Evolutionary conservation across 768 basidiomycete genomes (phyloP), one percentile per base, ranked within the genome.

Genomic region (Dacryopinax spathularia): DNA sequence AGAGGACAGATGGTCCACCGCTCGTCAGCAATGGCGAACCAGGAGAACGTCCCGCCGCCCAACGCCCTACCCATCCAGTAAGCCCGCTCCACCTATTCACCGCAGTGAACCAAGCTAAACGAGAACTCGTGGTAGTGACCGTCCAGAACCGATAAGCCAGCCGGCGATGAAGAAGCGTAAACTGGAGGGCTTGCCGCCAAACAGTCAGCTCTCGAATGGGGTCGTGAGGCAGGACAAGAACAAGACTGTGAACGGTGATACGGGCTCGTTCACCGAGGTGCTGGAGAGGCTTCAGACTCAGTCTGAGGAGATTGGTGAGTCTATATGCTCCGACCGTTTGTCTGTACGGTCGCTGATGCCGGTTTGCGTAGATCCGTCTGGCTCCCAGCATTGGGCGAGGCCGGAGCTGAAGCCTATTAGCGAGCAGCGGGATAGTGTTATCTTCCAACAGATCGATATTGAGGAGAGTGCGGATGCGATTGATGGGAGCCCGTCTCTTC

Each of bases 381-480:
- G 89, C 64, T 84, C 87, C 20, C 81, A 87, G 70, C 72, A 75
- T 37, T 93, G 91, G 91, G 73, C 80, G 2, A 80, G 91, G 43
- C 88, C 91, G 1, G 66, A 71, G 9, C 73, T 88, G 12, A 77
- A 77, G 4, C 70, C 71, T 16, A 71, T 94, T 4, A 76, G 89
- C 67, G 77, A 79, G 60, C 81, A 81, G 68, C 79, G 69, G 63
- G 86, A 94, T 69, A 74, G 78, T 3, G 85, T 96, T 64, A 75
- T 88, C 18, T 98, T 98, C 69, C 96, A 99, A 73, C 96, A 98
- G 74, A 94, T 95, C 64, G 96, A 98, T 67, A 80, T 98, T 7
- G 91, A 95, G 67, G 81, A 86, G 63, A 80, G 81, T 48, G 73
- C 78, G 9, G 79, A 79, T 27, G 76, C 85, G 13, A 75, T 75